A percentile compares a stretch with the other conserved stretches of the same genome.
Conservation (phyloP, 495 filamentous ascomycete genomes). For the Aspergillus baeticus region DNA sequence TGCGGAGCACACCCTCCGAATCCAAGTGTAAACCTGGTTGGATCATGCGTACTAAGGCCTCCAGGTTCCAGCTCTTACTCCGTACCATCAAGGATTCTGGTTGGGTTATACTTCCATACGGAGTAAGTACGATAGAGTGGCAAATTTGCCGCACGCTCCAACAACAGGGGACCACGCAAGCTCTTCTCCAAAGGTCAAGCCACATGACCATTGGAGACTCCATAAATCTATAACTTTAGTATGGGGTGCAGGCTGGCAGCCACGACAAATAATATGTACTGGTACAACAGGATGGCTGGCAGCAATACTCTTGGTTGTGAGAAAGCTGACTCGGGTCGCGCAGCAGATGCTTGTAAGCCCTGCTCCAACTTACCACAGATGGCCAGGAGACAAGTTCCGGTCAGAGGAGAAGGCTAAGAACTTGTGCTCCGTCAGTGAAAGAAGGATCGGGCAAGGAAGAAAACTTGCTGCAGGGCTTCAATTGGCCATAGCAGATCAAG, state of each 20-base stretch:
- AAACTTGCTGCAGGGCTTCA: background rate
- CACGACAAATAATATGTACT: no score
- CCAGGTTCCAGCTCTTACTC: no score
- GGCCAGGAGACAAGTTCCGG: background rate
- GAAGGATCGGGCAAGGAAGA: background rate
- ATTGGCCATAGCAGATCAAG: constrained; percentile 10
- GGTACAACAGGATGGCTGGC: background rate
- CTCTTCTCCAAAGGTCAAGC: background rate
- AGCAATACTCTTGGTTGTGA: no score
- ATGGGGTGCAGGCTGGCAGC: background rate
- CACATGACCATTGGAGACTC: background rate
- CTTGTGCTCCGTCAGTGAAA: background rate
- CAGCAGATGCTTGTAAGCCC: background rate
- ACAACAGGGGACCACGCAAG: constrained; percentile 4
- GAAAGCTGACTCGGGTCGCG: background rate
- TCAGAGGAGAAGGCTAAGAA: background rate
- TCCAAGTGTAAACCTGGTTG: no score
- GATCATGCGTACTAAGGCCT: no score
- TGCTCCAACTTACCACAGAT: background rate
- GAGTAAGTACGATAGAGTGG: background rate
- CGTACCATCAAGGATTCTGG: background rate
- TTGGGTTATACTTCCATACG: background rate
- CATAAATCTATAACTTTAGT: background rate
- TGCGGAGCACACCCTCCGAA: no score
- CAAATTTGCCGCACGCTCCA: background rate